These are phyloP conservation scores for Detonula confervacea DNA, from an alignment of 352 stramenopile species.

Conservation along the genomic window DNA sequence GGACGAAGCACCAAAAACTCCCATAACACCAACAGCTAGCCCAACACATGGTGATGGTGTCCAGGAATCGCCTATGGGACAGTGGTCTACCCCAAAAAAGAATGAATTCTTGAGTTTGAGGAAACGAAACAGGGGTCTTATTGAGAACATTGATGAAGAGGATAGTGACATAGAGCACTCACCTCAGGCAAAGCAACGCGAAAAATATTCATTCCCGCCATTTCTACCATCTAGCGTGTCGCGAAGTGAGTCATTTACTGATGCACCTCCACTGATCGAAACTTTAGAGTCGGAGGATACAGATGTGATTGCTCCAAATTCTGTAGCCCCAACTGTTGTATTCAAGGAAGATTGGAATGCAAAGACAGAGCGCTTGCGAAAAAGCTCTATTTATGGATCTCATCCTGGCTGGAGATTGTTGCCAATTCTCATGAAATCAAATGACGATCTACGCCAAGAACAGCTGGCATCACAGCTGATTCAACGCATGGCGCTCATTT, in stretches of 20 bases:
- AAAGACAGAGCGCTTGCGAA: slow-evolving; percentile 86
- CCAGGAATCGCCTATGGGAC: slow-evolving; percentile 57
- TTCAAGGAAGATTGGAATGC: slow-evolving; percentile 88
- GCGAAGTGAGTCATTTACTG: slow-evolving; percentile 29
- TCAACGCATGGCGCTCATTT: slow-evolving; percentile 82
- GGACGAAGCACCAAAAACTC: slow-evolving; percentile 15
- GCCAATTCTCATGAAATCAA: slow-evolving; percentile 97
- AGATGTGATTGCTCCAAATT: slow-evolving; percentile 11
- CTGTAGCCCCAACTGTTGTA: slow-evolving; percentile 69
- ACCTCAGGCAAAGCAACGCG: slow-evolving; percentile 51
- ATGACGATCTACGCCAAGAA: slow-evolving; percentile 98
- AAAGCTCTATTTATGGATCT: slow-evolving; percentile 65
- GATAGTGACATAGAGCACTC: slow-evolving; percentile 40
- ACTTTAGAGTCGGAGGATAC: slow-evolving; percentile 23
- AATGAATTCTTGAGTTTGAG: slow-evolving; percentile 29
- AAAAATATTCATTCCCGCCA: slow-evolving; percentile 30
- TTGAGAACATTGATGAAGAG: slow-evolving; percentile 30
- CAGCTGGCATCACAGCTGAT: slow-evolving; percentile 98
- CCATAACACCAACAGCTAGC: slow-evolving; percentile 8
- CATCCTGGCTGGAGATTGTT: slow-evolving; percentile 85
- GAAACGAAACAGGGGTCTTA: slow-evolving; percentile 29
- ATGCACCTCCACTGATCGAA: not conserved
- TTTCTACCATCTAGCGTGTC: slow-evolving; percentile 22
- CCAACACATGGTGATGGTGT: slow-evolving; percentile 7
- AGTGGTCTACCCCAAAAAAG: slow-evolving; percentile 67